Evolutionary conservation across 108 stramenopile genomes (phyloP).

Genomic region (Cyclotella kingstonii): DNA sequence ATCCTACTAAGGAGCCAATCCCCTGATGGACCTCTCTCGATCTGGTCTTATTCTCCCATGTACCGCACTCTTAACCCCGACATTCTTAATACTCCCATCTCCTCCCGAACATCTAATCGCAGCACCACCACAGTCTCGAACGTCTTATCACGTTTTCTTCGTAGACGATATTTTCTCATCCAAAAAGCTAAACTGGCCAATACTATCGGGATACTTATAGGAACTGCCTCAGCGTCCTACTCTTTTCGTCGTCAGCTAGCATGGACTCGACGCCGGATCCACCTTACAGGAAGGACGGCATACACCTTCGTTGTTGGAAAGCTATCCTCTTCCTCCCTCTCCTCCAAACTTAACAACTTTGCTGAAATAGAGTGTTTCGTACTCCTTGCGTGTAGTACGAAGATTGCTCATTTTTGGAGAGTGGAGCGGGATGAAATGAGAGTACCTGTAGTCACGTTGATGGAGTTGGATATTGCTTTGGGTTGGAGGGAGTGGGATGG

Average conservation of each 20-base stretch:
- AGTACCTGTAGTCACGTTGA: conserved; percentile 87
- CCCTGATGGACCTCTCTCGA: conserved; percentile 37
- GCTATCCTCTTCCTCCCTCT: conserved; percentile 75
- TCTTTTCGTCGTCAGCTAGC: conserved; percentile 71
- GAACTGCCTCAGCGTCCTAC: conserved; percentile 73
- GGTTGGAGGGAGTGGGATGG: conserved; percentile 87
- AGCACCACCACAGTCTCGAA: conserved; percentile 34
- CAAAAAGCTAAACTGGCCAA: conserved; percentile 83
- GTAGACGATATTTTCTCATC: conserved; percentile 80
- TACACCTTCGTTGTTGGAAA: conserved; percentile 95
- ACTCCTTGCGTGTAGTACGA: conserved; percentile 88
- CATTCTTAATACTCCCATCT: conserved; percentile 35
- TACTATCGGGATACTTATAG: conserved; percentile 91
- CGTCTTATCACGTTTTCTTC: conserved; percentile 57
- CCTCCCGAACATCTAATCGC: conserved; percentile 26
- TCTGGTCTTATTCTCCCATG: conserved; percentile 74
- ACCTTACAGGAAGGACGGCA: conserved; percentile 70
- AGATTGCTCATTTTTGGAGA: conserved; percentile 71
- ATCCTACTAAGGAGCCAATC: conserved; percentile 53
- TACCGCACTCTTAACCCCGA: conserved; percentile 26
- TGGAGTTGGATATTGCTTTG: conserved; percentile 92
- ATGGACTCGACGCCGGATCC: conserved; percentile 56
- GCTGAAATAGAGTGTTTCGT: conserved; percentile 94
- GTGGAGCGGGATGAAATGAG: conserved; percentile 64
- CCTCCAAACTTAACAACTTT: conserved; percentile 93